Conservation (phyloP, 2,329 filamentous ascomycete species). For the Zasmidium citrigriseum region DNA sequence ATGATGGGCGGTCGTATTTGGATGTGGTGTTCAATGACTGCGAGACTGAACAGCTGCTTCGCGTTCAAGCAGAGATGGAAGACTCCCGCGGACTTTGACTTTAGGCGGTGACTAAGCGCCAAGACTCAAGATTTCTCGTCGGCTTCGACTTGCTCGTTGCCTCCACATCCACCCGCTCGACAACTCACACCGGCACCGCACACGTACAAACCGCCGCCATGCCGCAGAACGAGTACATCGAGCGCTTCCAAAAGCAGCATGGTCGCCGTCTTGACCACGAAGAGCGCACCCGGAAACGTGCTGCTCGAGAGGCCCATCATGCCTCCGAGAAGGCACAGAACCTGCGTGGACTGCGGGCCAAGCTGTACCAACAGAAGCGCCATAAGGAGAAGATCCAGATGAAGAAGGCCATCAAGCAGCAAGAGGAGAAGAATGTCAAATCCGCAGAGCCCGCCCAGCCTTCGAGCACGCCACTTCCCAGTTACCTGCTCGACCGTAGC, state of each 20-base stretch:
- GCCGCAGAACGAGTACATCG: conserved; percentile 80
- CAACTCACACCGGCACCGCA: conserved; percentile 3
- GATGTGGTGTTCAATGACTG: background rate
- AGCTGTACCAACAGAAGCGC: conserved; percentile 89
- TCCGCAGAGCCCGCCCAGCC: conserved; percentile 76
- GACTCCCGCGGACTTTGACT: background rate
- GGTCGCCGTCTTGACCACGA: conserved; percentile 72
- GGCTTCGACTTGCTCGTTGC: background rate
- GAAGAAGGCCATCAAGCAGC: conserved; percentile 89
- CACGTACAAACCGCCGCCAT: conserved; percentile 39
- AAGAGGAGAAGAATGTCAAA: conserved; percentile 96
- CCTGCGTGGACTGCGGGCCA: conserved; percentile 85
- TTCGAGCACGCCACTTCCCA: conserved; percentile 77
- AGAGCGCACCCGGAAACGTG: conserved; percentile 82
- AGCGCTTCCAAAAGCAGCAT: conserved; percentile 69
- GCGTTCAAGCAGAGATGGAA: conserved; percentile 2
- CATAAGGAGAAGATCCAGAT: conserved; percentile 98
- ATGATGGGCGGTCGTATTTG: conserved; percentile 25
- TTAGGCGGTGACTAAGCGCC: background rate
- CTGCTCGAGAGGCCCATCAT: conserved; percentile 86
- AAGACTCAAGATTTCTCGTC: background rate
- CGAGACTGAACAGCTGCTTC: background rate
- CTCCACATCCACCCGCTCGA: background rate
- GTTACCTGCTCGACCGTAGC: conserved; percentile 88
- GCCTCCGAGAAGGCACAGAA: conserved; percentile 89